These are phyloP conservation scores for Colletotrichum abscissum DNA, from an alignment of 2,329 filamentous ascomycete species.

Conservation along the genomic window DNA sequence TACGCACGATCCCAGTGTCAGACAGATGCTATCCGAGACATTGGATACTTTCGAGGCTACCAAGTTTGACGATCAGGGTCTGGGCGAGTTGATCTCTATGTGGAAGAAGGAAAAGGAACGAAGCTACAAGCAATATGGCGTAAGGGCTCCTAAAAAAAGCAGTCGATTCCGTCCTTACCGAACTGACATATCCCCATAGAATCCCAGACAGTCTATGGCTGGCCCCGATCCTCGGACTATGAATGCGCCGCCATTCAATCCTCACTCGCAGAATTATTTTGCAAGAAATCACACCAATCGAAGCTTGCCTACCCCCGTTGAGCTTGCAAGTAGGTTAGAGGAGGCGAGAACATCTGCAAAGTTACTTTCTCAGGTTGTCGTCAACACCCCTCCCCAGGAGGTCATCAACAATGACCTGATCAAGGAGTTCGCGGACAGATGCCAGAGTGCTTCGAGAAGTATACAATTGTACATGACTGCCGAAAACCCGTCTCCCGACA, in stretches of 20 bases:
- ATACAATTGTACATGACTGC: slow-evolving; percentile 88
- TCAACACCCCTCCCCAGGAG: slow-evolving; percentile 83
- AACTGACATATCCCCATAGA: slow-evolving; percentile 37
- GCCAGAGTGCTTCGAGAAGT: slow-evolving; percentile 81
- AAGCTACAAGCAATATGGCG: slow-evolving; percentile 62
- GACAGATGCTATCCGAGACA: slow-evolving; percentile 89
- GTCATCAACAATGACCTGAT: slow-evolving; percentile 87
- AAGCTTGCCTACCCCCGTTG: slow-evolving; percentile 74
- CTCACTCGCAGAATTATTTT: slow-evolving; percentile 68
- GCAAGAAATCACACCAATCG: slow-evolving; percentile 60
- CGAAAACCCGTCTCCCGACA: slow-evolving; percentile 84
- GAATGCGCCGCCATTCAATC: slow-evolving; percentile 55
- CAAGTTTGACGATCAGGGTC: slow-evolving; percentile 79
- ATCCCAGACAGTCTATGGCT: slow-evolving; percentile 36
- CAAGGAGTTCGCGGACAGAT: slow-evolving; percentile 90
- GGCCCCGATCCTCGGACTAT: slow-evolving; percentile 49
- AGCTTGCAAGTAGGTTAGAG: slow-evolving; percentile 85
- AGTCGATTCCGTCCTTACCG: not conserved
- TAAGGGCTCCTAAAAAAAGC: slow-evolving; percentile 47
- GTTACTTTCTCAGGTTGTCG: slow-evolving; percentile 90
- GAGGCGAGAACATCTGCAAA: slow-evolving; percentile 92
- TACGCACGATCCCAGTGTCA: slow-evolving; percentile 79
- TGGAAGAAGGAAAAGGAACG: slow-evolving; percentile 89
- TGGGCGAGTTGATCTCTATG: slow-evolving; percentile 81
- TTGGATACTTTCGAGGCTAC: slow-evolving; percentile 80